Evolutionary conservation across 805 yeast species (phyloP), one percentile per base, ranked within the genome.

Genomic region (Wickerhamiella cacticola): DNA sequence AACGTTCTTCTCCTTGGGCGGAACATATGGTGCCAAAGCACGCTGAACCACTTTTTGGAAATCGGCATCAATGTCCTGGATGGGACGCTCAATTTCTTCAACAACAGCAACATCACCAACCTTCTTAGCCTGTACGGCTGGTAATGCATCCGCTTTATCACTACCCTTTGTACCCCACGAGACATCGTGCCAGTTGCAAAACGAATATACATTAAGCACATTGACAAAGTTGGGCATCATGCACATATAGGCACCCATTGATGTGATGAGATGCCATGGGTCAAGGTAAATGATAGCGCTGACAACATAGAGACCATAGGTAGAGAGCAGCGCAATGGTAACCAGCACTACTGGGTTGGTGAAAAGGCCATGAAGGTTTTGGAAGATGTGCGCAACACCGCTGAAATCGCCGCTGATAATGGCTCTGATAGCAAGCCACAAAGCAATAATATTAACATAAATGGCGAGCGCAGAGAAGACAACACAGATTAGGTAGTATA

Each of bases 91-190:
- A 56, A 61, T 64, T 42, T 67, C 71, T 44, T 74, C 76, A 43
- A 78, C 74, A 41, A 75, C 79, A 45, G 73, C 71, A 5, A 51
- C 55, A 29, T 73, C 70, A 55, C 79, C 80, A 53, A 73, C 77
- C 48, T 72, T 75, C 33, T 69, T 66, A 3, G 70, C 74, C 16
- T 61, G 55, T 38, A 62, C 62, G 10, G 74, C 77, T 45, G 82
- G 81, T 24, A 47, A 18, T 34, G 73, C 75, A 29, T 65, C 70
- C 4, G 77, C 76, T 2, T 58, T 61, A 46, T 62, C 81, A 38
- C 77, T 75, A 35, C 83, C 83, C 60, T 79, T 78, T n/a, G 83
- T 78, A 50, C 83, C 83, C 83, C 83, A 78, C 1, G 83, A 78
- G 42, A 78, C 74, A 63, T 78, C 83, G 59, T 78, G 82, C 66